A percentile compares a stretch with the other conserved stretches of the same genome.
Evolutionary conservation across 805 yeast genomes (phyloP).

Genomic region (Metschnikowia gelsemii): DNA sequence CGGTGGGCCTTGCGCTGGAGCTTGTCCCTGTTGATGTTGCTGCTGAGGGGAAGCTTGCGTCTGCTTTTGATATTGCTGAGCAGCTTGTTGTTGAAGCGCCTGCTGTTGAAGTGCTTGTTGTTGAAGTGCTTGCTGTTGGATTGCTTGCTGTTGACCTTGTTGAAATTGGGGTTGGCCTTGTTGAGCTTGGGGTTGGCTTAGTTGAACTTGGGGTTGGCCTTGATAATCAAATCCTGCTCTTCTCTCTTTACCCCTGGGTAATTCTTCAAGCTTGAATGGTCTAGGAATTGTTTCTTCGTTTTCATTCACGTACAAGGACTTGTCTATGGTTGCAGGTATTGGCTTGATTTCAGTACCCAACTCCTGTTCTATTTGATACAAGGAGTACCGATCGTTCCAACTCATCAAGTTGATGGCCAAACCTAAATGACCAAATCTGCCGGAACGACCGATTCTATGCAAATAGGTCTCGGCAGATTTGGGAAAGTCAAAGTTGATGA

Average conservation of each 20-base stretch:
- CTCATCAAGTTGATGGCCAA: constrained; percentile 94
- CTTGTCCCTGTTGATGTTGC: constrained; percentile 9
- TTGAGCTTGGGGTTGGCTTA: constrained; percentile 2
- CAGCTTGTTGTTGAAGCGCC: constrained; percentile 17
- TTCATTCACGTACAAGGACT: constrained; percentile 81
- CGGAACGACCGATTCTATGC: constrained; percentile 98
- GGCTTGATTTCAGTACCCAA: constrained; percentile 97
- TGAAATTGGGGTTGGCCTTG: constrained; percentile 3
- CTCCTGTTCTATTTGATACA: constrained; percentile 95
- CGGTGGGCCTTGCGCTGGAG: constrained; percentile 31
- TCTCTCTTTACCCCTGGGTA: constrained; percentile 46
- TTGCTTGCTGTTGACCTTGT: constrained; percentile 5
- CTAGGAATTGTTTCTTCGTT: constrained; percentile 75
- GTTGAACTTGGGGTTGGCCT: constrained; percentile 39
- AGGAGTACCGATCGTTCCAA: constrained; percentile 93
- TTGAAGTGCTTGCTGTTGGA: constrained; percentile 9
- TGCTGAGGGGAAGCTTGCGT: constrained; percentile 11
- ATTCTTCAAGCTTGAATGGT: constrained; percentile 76
- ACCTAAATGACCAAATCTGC: constrained; percentile 98
- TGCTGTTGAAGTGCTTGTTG: constrained; percentile 15
- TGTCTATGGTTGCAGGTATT: constrained; percentile 91
- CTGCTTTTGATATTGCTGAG: constrained; percentile 21
- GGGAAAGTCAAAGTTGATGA: constrained; percentile 97
- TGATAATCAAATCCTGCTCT: constrained; percentile 36
- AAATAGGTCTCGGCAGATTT: constrained; percentile 96